A percentile compares a stretch with the other conserved stretches of the same genome.
Evolutionary conservation across 345 rosid genomes (phyloP).

Genomic region (rapeseed (Brassica napus)): DNA sequence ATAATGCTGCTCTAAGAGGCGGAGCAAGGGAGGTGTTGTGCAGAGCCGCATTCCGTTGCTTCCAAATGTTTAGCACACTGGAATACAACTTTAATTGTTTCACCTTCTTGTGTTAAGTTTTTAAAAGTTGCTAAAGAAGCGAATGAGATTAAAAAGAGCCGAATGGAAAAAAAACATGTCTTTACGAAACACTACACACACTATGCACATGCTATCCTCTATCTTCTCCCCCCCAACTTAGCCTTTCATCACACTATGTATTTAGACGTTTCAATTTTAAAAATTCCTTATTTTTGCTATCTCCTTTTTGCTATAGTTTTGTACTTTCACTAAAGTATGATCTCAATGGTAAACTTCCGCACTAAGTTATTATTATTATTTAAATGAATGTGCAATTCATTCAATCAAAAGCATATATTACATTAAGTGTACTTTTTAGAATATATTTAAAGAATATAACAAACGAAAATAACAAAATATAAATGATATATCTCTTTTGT

Average conservation of each 20-base stretch:
- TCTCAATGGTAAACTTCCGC: slow-evolving; percentile 36
- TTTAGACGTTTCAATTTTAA: slow-evolving; percentile 17
- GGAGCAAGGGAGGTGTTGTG: no score
- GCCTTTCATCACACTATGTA: slow-evolving; percentile 10
- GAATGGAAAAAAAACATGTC: slow-evolving; percentile 18
- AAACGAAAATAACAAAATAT: background rate
- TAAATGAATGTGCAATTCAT: background rate
- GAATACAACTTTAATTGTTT: background rate
- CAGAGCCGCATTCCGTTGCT: no score
- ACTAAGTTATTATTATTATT: slow-evolving; percentile 9
- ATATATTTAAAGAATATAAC: background rate
- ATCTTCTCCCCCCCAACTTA: slow-evolving; percentile 25
- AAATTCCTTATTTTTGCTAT: slow-evolving; percentile 13
- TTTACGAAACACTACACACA: slow-evolving; percentile 31
- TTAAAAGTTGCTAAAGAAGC: slow-evolving; percentile 11
- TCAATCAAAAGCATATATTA: background rate
- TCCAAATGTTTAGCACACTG: background rate
- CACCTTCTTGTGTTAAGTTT: slow-evolving; percentile 7
- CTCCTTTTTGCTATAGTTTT: slow-evolving; percentile 28
- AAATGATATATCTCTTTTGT: background rate
- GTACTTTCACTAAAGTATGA: slow-evolving; percentile 31
- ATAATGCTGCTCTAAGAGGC: no score
- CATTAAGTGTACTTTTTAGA: background rate
- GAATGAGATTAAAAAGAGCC: slow-evolving; percentile 18
- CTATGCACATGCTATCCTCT: slow-evolving; percentile 33